Conservation (phyloP, 495 filamentous ascomycete species). For the Cercophora newfieldiana region DNA sequence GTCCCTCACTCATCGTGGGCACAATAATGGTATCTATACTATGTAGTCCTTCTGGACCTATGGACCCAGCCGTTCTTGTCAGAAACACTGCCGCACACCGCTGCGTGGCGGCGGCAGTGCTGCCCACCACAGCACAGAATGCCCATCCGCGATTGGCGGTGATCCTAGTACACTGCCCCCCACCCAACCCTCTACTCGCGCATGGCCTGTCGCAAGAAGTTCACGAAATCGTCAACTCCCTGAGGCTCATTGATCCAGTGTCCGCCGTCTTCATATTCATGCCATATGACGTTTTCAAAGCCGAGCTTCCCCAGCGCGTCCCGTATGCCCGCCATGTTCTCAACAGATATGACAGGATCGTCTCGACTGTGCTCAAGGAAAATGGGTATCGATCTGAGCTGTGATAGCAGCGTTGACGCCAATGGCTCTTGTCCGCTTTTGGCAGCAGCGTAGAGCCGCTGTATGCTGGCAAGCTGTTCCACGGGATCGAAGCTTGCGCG, state of each 20-base stretch:
- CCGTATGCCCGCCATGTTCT: slow-evolving; percentile 8
- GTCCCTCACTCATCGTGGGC: neutral
- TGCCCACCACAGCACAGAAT: neutral
- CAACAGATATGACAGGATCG: slow-evolving; percentile 4
- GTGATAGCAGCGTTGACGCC: neutral
- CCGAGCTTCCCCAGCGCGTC: neutral
- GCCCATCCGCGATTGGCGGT: neutral
- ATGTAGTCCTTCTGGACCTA: too few species aligned
- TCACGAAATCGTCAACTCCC: slow-evolving; percentile 15
- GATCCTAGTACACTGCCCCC: neutral
- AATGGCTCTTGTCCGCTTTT: neutral
- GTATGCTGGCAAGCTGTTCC: neutral
- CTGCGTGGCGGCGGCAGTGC: neutral
- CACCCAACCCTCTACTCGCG: neutral
- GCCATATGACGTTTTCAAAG: neutral
- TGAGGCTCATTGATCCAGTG: slow-evolving; percentile 21
- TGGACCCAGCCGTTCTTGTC: too few species aligned
- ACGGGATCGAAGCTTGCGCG: neutral
- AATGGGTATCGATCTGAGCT: slow-evolving; percentile 8
- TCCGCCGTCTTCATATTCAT: slow-evolving; percentile 16
- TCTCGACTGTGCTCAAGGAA: slow-evolving; percentile 13
- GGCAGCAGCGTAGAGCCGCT: slow-evolving; percentile 1
- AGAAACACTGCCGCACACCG: neutral
- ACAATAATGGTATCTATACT: neutral
- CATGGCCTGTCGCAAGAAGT: slow-evolving; percentile 6